Evolutionary conservation across 306 rosid genomes (phyloP), one percentile per base, ranked within the genome.

Genomic region (Prunus mongolica): DNA sequence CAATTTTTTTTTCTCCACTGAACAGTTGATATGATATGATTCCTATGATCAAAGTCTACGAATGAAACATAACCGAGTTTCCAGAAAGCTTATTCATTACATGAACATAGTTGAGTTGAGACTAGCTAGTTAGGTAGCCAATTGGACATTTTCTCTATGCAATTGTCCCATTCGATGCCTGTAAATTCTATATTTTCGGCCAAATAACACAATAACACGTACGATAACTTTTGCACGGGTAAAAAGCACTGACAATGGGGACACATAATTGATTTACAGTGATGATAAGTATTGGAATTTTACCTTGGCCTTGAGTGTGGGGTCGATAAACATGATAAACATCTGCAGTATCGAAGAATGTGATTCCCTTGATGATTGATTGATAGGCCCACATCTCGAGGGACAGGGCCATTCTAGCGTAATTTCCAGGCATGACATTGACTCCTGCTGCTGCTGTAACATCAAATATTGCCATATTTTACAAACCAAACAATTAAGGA

Each of bases 301-400:
- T 46, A 79, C 82, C 82, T 79, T 79, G 8, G 82, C 81, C 3
- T 55, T 82, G 84, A 6, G 69, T 3, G 30, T 77, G 6, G 10
- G 56, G 56, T 13, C 79, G 87, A 20, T 82, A 86, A 15, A 41
- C 2, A 30, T 82, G 87, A 20, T 82, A 86, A 15, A 41, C 2
- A 30, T 82, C 82, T 9, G 82, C 3, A 49, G 89, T 82, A 49
- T 85, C 84, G n/a, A 85, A 82, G 77, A 85, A 85, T 0, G 82
- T 82, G 51, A 85, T 79, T 15, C 84, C 2, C 12, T 79, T 85
- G 8, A 85, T 72, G 13, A 82, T 56, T 19, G 77, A 54, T 6
- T 10, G 77, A 54, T 6, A 79, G 72, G 3, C 78, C 88, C 25
- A 19, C 77, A 16, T 79, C 88, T 8, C 79, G 78, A 22, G 84